A percentile compares a stretch with the other conserved stretches of the same genome.
phyloP scores from a whole-genome alignment of 1,139 yeast species.

The Keqinozyma sinolaborantium region DNA sequence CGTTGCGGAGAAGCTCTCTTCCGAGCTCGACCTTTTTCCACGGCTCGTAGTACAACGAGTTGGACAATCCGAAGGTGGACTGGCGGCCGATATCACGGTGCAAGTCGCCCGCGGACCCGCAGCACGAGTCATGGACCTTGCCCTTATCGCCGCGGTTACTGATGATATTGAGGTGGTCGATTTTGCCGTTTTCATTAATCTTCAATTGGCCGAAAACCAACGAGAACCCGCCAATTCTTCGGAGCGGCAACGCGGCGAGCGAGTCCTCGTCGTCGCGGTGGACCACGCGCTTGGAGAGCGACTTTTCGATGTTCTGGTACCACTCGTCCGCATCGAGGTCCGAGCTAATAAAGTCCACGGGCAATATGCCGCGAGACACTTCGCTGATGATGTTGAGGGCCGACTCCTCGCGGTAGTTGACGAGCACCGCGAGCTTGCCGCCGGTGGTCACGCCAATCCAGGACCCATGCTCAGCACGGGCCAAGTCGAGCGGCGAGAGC shows the following conservation, averaged over 20 bases:
- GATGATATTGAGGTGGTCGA: slow-evolving; percentile 43
- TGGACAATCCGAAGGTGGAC: slow-evolving; percentile 55
- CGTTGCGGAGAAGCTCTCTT: slow-evolving; percentile 32
- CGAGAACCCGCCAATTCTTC: slow-evolving; percentile 77
- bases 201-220: slow-evolving; percentile 64
- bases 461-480: slow-evolving; percentile 76
- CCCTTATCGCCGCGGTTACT: slow-evolving; percentile 49
- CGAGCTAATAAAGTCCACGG: slow-evolving; percentile 50
- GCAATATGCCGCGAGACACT: slow-evolving; percentile 72
- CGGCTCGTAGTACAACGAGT: slow-evolving; percentile 57
- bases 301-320: slow-evolving; percentile 33
- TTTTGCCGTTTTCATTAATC: slow-evolving; percentile 16
- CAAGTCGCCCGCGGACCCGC: slow-evolving; percentile 4
- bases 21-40: slow-evolving; percentile 75
- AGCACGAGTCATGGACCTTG: slow-evolving; percentile 20
- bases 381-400: slow-evolving; percentile 27
- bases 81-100: slow-evolving; percentile 12
- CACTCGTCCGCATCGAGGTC: slow-evolving; percentile 41
- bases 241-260: slow-evolving; percentile 23
- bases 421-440: slow-evolving; percentile 70
- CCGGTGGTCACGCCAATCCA: slow-evolving; percentile 77
- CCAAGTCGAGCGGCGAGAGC: slow-evolving; percentile 74
- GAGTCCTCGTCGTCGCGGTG: slow-evolving; percentile 1
- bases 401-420: slow-evolving; percentile 59
- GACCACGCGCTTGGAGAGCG: slow-evolving; percentile 18